Base-by-base conservation (phyloP, 2,329 filamentous ascomycete genomes). In the Diaporthe citriasiana region DNA sequence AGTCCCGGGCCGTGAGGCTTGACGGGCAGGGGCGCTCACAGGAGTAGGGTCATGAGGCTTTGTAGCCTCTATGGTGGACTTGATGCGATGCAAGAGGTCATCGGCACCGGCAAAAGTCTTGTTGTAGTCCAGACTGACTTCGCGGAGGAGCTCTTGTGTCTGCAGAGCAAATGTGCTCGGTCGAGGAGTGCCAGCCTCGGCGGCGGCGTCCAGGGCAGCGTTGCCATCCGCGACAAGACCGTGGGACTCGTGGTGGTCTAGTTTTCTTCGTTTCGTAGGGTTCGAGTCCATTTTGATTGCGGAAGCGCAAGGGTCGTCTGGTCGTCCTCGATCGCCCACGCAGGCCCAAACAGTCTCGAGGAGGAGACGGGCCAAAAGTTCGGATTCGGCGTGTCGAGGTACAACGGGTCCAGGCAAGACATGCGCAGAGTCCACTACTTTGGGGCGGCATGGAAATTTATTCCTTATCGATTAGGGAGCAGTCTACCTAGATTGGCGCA, bases 131-230 rank as follows among this genome's bases (percentile, higher is more conserved):
- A 90, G 79, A 72, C 84, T 86, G 73, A 87, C 85, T 75, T 90
- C 87, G 73, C 86, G 87, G 74, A 92, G 79, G 25, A 92, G 83
- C 80, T 92, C 89, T 59, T 91, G 88, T 3, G 89, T 89, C 81
- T 91, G 88, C 66, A 92, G 80, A 63, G 90, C 84, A 76, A 91
- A 91, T 45, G 88, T 86, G 79, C 87, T 89, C 22, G 88, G 80
- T 45, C 80, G 79, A 13, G 80, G 82, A 19, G 81, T 73, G 51
- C 81, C 81, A 4, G 78, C 79, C 4, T 80, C 78, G 1, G 79
- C 77, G 8, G 79, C 80, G 1, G 80, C 74, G 35, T 80, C 79
- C 33, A 82, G 74, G 25, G 76, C 76, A 10, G 75, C 75, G 27
- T 53, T 75, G 72, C 75, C 74, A 25, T 74, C 60, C 13, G 60